These are phyloP conservation scores for Orbilia brochopaga DNA, from an alignment of 2,329 filamentous ascomycete species.

Conservation along the genomic window DNA sequence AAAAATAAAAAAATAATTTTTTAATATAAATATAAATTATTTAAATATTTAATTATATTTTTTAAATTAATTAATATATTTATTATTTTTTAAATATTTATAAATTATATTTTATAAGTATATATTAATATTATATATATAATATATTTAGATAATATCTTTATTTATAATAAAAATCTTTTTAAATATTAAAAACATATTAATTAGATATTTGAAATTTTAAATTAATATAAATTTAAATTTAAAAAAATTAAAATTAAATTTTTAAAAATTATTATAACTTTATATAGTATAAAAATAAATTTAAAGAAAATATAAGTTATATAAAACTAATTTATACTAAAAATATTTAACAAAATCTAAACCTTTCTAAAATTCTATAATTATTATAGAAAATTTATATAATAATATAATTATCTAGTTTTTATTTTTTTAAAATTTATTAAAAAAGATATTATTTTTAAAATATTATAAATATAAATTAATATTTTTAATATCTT, in stretches of 20 bases:
- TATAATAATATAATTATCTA: slow-evolving; percentile 18
- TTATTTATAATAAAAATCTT: too few relatives aligned
- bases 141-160: too few relatives aligned
- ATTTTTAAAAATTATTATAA: slow-evolving; percentile 2
- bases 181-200: too few relatives aligned
- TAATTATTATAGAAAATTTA: slow-evolving; percentile 1
- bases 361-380: too few relatives aligned
- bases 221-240: slow-evolving; percentile 7
- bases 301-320: too few relatives aligned
- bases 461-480: not conserved
- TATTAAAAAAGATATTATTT: not conserved
- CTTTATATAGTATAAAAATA: too few relatives aligned
- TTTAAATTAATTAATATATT: slow-evolving; percentile 39
- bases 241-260: not conserved
- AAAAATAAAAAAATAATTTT: too few relatives aligned
- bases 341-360: too few relatives aligned
- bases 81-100: slow-evolving; percentile 25
- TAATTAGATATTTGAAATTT: not conserved
- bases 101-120: slow-evolving; percentile 14
- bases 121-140: slow-evolving; percentile 19
- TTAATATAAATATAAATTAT: too few relatives aligned
- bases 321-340: too few relatives aligned
- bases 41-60: slow-evolving; percentile 25
- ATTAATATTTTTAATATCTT: not conserved
- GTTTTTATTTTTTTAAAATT: not conserved